phyloP scores from a whole-genome alignment of 139 green algal genomes.

The Asterochloris erici region DNA sequence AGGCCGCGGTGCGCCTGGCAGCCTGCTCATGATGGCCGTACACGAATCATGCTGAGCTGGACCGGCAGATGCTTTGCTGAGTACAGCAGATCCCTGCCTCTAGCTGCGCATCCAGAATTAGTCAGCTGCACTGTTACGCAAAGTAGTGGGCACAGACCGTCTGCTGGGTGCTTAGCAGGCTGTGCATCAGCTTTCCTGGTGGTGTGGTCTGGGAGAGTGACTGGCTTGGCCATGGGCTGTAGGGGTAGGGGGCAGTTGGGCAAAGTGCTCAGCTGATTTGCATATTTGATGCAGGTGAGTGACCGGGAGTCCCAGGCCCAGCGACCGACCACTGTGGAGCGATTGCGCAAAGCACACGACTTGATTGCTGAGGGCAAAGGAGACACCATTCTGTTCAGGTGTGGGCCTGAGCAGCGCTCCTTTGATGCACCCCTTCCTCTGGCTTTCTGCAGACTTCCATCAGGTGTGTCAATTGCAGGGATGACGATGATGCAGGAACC shows the following conservation, averaged over 20 bases:
- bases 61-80: not conserved
- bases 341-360: conserved; percentile 20
- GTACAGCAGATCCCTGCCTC: not conserved
- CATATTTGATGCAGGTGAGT: conserved; percentile 28
- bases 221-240: not conserved
- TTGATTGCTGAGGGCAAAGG: conserved; percentile 38
- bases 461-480: not conserved
- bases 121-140: not conserved
- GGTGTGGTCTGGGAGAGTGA: not conserved
- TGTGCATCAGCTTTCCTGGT: not conserved
- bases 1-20: conserved; percentile 46
- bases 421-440: not conserved
- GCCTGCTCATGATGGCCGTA: not conserved
- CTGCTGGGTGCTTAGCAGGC: not conserved
- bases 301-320: conserved; percentile 50
- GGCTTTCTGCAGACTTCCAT: not conserved
- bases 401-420: too few relatives aligned
- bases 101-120: not conserved
- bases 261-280: not conserved
- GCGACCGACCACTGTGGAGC: conserved; percentile 15
- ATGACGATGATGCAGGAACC: conserved; percentile 20
- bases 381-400: conserved; percentile 44
- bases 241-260: not conserved
- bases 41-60: not conserved
- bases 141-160: not conserved